Base-by-base conservation (phyloP, 768 basidiomycete genomes). In the Astraeus odoratus region DNA sequence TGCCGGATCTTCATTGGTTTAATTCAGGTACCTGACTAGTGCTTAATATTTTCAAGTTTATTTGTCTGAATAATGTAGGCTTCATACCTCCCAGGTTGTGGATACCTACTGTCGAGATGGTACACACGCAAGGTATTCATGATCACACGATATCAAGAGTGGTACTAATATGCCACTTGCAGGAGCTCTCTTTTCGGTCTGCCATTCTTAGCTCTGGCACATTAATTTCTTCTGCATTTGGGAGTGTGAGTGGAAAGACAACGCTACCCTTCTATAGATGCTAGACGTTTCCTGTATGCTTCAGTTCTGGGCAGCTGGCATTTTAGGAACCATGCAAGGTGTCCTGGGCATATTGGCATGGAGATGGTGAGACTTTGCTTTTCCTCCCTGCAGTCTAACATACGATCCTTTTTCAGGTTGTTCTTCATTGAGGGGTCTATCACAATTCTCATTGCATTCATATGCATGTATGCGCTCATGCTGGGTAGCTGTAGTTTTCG, bases 391-490 rank as follows among this genome's bases (percentile, higher is more conserved):
- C 13, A 24, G n/a, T 31, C 3, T 12, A n/a, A 3, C 19, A 25
- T 40, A 25, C 42, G 20, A 3, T 22, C 19, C 13, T 38, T 12
- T 35, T 24, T 3, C 48, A 80, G 82, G 83, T 52, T 86, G 30
- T 86, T 86, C 58, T 82, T 73, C 56, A 81, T 85, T 35, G 84
- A 82, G 70, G 81, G 85, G 4, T 66, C 76, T 1, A 71, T 83
- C 8, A 86, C 82, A 0, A 76, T 86, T 50, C 56, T 68, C 38
- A 56, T 84, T 37, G 82, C 81, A 1, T 60, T 83, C 22, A 46
- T 72, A 12, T 65, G 73, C 38, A 74, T 80, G 80, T 80, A 30
- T 9, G 51, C 46, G 5, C 9, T 8, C 27, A 8, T 15, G n/a
- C 24, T 44, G 29, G 23, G 10, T 39, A 33, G n/a, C 27, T 4